Evolutionary conservation across 1,284 basidiomycete species (phyloP), one percentile per base, ranked within the genome.

Genomic region (Ustilago lituana): DNA sequence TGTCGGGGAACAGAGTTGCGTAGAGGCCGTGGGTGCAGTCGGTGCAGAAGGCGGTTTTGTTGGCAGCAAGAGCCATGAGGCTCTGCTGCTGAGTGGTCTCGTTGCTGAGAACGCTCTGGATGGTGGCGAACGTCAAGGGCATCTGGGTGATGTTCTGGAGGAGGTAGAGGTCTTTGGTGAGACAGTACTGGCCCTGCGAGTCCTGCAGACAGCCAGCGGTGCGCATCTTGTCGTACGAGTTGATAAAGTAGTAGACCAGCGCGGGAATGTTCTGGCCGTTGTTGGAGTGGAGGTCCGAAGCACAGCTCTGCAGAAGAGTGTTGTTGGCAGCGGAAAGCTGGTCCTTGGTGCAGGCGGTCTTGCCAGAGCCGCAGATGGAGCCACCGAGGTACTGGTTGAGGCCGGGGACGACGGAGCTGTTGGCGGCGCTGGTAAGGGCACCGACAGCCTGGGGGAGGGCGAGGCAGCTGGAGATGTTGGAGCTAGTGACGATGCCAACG

Each of bases 41-140:
- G 7, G 61, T 58, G 54, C 67, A 70, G 58, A 70, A 65, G 38
- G 57, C 61, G 41, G 67, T 61, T 36, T 55, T 57, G 54, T 70
- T 70, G 0, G 41, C 43, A 2, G 53, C 41, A 2, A 65, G 41
- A 4, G 52, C 57, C 36, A 33, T 17, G 29, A 70, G 47, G 9
- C 33, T n/a, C 38, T 53, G 48, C 38, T 52, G 39, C 33, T 61
- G 57, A 12, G 44, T 15, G 1, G 33, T 15, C 15, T 51, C 4
- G 50, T 61, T 65, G 27, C 14, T 11, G 19, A 70, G 41, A 31
- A 70, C 23, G n/a, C 4, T 8, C 37, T 60, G 61, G 33, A 70
- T 26, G 14, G 24, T 20, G 22, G 9, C 22, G 19, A 70, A 65
- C 3, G 19, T 47, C 29, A 70, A 35, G 4, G 48, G 57, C 26